These are phyloP conservation scores for Cryphonectria nitschkei DNA, from an alignment of 2,329 filamentous ascomycete genomes.

Conservation along the genomic window DNA sequence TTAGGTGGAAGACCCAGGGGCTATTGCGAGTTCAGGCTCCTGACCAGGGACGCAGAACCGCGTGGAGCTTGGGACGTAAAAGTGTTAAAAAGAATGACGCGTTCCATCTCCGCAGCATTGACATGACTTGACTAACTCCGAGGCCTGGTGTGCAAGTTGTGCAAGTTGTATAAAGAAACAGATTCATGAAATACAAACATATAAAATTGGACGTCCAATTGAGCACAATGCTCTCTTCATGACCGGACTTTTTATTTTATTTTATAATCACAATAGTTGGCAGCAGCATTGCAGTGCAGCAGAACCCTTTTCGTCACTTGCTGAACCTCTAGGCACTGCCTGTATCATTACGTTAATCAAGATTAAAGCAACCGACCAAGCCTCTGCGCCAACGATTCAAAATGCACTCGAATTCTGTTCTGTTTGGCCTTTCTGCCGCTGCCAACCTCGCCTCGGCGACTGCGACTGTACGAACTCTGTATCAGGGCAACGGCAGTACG, in stretches of 20 bases:
- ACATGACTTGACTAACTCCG: not conserved
- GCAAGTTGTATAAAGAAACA: not conserved
- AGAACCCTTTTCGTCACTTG: not conserved
- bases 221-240: not conserved
- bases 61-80: not conserved
- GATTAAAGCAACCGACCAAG: not conserved
- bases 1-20: not conserved
- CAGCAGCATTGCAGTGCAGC: no score
- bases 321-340: not conserved
- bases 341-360: not conserved
- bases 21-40: not conserved
- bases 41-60: not conserved
- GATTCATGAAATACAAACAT: not conserved
- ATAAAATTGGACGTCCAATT: not conserved
- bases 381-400: not conserved
- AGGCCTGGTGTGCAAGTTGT: not conserved
- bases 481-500: conserved; percentile 12
- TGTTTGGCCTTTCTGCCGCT: conserved; percentile 3
- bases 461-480: not conserved
- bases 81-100: not conserved
- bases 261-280: not conserved
- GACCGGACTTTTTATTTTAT: not conserved
- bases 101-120: not conserved
- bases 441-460: conserved; percentile 1
- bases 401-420: not conserved